Base-by-base conservation (phyloP, 768 basidiomycete species). In the Rhodotorula toruloides region DNA sequence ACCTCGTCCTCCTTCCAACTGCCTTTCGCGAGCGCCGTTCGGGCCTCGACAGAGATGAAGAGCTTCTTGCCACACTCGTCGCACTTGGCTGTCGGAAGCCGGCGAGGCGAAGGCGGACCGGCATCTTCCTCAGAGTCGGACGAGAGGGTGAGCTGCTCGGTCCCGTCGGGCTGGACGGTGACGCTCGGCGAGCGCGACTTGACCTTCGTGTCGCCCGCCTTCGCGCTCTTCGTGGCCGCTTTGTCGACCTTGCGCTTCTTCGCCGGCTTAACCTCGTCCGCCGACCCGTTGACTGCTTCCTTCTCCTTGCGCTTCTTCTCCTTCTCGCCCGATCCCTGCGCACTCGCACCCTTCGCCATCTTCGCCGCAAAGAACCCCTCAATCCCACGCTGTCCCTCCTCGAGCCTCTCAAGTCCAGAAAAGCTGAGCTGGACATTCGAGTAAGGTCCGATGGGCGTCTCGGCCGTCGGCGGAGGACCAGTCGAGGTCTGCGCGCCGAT, bases 301-400 rank as follows among this genome's bases (percentile, higher is more conserved):
- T 54, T 53, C 27, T 47, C 71, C 13, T 25, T 44, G 22, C 22
- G 47, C 19, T 47, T 34, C 29, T 17, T 31, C 13, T 52, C 54
- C 11, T 34, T 29, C 52, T 49, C 34, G 10, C 39, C 60, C 42
- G 27, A 31, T 43, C 34, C 58, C 10, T 46, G 22, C 49, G 39
- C 42, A 10, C 43, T 39, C 21, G 27, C 36, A 10, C 25, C n/a
- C n/a, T n/a, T 42, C 37, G 49, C 39, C 59, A 13, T 32, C 39
- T 34, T 27, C 71, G 46, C 46, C 27, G 76, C 83, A 10, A 99
- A 84, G 78, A 98, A 99, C 1, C 86, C 85, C 76, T 94, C 88
- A 61, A 99, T 94, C 40, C 83, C 87, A 67, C 83, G 83, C 76
- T 97, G 94, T 19, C 93, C 93, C 1, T 80, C 78, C 75, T 91